These are phyloP conservation scores for Henckelia pumila DNA, from an alignment of 257 asterid genomes.

Conservation along the genomic window DNA sequence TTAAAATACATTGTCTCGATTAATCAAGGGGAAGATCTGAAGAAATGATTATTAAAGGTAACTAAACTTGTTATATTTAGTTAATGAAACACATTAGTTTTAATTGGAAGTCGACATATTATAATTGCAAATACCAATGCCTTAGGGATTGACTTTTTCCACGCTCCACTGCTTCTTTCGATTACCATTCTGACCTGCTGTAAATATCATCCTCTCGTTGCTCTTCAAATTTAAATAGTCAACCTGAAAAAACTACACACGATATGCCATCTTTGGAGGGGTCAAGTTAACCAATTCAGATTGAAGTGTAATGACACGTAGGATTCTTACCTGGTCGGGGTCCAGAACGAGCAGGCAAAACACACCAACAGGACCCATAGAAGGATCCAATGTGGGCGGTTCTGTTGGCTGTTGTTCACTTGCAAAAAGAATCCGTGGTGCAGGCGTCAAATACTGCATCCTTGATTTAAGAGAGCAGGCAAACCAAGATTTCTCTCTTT, in stretches of 20 bases:
- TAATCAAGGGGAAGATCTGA: no score
- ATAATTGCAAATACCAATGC: background rate
- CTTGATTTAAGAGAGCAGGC: slow-evolving; percentile 74
- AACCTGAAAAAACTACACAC: slow-evolving; percentile 47
- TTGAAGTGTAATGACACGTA: slow-evolving; percentile 9
- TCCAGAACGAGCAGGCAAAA: slow-evolving; percentile 75
- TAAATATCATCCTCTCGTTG: slow-evolving; percentile 58
- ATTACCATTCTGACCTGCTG: slow-evolving; percentile 31
- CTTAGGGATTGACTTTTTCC: slow-evolving; percentile 52
- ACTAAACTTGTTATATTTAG: background rate
- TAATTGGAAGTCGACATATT: background rate
- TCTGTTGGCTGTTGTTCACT: slow-evolving; percentile 37
- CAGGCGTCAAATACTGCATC: slow-evolving; percentile 66
- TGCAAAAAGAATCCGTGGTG: slow-evolving; percentile 56
- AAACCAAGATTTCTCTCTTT: slow-evolving; percentile 87
- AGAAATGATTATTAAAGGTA: no score
- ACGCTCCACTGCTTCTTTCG: slow-evolving; percentile 62
- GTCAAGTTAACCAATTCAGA: slow-evolving; percentile 5
- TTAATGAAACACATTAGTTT: background rate
- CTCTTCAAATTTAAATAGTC: slow-evolving; percentile 84
- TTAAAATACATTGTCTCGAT: background rate
- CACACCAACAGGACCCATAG: slow-evolving; percentile 59
- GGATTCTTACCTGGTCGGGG: slow-evolving; percentile 59
- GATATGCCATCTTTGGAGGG: background rate
- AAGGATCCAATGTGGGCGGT: slow-evolving; percentile 50